Evolutionary conservation across 2,329 filamentous ascomycete species (phyloP).

Genomic region (Cryphonectria carpinicola): DNA sequence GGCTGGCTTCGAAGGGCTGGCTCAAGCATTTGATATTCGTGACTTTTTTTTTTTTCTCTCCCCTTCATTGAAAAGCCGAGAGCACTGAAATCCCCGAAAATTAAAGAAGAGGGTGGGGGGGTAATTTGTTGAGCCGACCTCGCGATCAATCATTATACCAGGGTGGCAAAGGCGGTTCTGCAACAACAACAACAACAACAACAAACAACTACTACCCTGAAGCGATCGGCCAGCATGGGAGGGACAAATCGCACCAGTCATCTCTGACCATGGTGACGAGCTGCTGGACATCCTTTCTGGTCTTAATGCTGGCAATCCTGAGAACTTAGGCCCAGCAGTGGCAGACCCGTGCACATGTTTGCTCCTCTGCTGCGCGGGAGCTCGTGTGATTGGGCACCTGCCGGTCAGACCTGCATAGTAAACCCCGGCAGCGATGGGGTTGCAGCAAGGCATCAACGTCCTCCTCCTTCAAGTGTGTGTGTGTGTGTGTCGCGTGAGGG

Average conservation of each 20-base stretch:
- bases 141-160: neutral
- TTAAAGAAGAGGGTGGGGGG: neutral
- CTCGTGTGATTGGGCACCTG: slow-evolving; percentile 15
- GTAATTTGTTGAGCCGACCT: neutral
- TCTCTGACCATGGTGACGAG: neutral
- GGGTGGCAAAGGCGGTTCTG: slow-evolving; percentile 13
- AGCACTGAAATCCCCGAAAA: neutral
- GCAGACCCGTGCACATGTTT: neutral
- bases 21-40: neutral
- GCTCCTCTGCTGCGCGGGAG: neutral
- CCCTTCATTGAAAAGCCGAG: neutral
- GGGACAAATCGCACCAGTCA: slow-evolving; percentile 20
- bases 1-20: slow-evolving; percentile 8
- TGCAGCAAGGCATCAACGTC: neutral
- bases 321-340: neutral
- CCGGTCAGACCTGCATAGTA: slow-evolving; percentile 3
- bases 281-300: slow-evolving; percentile 22
- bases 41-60: neutral
- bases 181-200: neutral
- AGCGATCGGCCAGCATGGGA: slow-evolving; percentile 10
- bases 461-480: neutral
- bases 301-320: slow-evolving; percentile 12
- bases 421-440: slow-evolving; percentile 7
- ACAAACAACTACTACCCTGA: neutral
- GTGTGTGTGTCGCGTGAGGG: neutral